phyloP scores from a whole-genome alignment of 2,329 filamentous ascomycete genomes.

The Diaporthe citriasiana region DNA sequence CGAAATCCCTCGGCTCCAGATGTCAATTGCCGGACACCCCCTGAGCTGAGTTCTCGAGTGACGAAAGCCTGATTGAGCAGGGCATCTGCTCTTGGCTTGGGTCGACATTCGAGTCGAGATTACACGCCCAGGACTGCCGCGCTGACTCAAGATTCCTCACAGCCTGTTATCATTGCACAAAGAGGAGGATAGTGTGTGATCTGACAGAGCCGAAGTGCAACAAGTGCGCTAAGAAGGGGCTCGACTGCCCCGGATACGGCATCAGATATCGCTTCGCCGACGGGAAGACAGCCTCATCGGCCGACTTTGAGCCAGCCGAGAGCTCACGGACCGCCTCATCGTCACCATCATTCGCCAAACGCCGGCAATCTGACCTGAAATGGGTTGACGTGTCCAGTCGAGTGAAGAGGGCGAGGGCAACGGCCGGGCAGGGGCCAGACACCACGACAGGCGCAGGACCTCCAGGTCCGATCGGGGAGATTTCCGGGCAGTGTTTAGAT shows the following conservation, averaged over 20 bases:
- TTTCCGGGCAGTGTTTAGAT: not conserved
- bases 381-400: constrained; percentile 35
- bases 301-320: constrained; percentile 7
- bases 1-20: not conserved
- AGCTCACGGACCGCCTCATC: not conserved
- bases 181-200: constrained; percentile 42
- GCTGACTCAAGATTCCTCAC: not conserved
- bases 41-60: not conserved
- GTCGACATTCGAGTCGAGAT: not conserved
- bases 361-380: constrained; percentile 27
- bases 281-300: constrained; percentile 9
- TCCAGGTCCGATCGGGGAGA: not conserved
- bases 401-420: constrained; percentile 5
- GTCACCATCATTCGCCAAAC: not conserved
- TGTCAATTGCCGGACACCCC: constrained; percentile 8
- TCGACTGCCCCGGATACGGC: constrained; percentile 42
- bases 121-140: not conserved
- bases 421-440: not conserved
- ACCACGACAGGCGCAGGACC: not conserved
- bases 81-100: not conserved
- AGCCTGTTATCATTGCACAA: constrained; percentile 42
- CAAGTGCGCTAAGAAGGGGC: constrained; percentile 40
- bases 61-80: not conserved
- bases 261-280: constrained; percentile 40
- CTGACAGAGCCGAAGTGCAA: constrained; percentile 38